Percentiles rank a stretch among this genome's conserved stretches.
These are phyloP conservation scores for Fusarium guadeloupense DNA, from an alignment of 2,329 filamentous ascomycete species.

Conservation along the genomic window DNA sequence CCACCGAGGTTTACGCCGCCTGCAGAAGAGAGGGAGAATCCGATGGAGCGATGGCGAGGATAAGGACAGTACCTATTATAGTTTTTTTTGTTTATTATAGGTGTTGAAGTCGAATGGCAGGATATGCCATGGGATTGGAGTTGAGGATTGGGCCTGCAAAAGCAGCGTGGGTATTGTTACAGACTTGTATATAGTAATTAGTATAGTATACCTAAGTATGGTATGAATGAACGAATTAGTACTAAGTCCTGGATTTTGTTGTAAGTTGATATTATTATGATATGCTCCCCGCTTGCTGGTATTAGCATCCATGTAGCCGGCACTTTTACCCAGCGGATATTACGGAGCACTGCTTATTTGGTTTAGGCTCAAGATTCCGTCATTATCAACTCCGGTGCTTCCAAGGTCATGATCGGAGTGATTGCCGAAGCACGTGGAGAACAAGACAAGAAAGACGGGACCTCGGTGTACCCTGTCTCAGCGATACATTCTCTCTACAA, in stretches of 20 bases:
- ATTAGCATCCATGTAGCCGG: background rate
- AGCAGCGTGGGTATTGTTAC: background rate
- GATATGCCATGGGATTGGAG: background rate
- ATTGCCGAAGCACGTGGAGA: slow-evolving; percentile 38
- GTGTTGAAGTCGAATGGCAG: background rate
- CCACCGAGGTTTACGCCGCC: slow-evolving; percentile 47
- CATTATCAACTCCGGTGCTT: slow-evolving; percentile 13
- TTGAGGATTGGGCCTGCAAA: slow-evolving; percentile 12
- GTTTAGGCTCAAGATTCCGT: background rate
- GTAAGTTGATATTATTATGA: background rate
- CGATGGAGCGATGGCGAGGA: slow-evolving; percentile 27
- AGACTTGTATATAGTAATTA: background rate
- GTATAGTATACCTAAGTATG: background rate
- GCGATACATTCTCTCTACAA: slow-evolving; percentile 5
- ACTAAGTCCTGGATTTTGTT: background rate
- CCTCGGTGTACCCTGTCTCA: slow-evolving; percentile 21
- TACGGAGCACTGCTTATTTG: background rate
- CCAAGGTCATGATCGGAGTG: slow-evolving; percentile 16
- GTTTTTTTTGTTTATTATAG: slow-evolving; percentile 25
- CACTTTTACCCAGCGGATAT: background rate
- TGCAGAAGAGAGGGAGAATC: slow-evolving; percentile 48
- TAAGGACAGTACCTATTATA: slow-evolving; percentile 1
- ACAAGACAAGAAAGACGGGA: slow-evolving; percentile 6
- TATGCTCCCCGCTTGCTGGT: slow-evolving; percentile 8
- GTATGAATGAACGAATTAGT: slow-evolving; percentile 4